phyloP scores from a whole-genome alignment of 805 yeast genomes.

The Pichia scutulata region DNA sequence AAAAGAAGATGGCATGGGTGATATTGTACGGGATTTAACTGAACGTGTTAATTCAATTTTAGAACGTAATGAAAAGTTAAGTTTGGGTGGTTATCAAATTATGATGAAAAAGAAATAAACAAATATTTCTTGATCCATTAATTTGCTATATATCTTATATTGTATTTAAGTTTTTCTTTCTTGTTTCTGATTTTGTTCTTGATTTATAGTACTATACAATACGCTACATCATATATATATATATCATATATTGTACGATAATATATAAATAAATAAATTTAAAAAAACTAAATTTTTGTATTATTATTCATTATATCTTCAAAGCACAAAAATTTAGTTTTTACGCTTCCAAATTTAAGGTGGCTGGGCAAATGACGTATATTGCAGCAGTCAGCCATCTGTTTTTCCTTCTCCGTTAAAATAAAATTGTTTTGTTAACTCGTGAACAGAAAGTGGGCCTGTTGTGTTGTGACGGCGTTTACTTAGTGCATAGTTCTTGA shows the following conservation, averaged over 20 bases:
- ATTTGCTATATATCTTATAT: not conserved
- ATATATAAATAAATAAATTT: not conserved
- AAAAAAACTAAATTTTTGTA: not conserved
- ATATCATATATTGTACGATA: not conserved
- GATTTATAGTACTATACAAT: not conserved
- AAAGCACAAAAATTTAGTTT: not conserved
- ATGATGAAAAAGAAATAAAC: constrained; percentile 11
- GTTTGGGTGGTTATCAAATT: constrained; percentile 62
- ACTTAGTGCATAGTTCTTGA: not conserved
- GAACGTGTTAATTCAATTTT: constrained; percentile 72
- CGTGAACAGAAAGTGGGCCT: too few relatives aligned
- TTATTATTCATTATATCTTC: too few relatives aligned
- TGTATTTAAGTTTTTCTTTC: not conserved
- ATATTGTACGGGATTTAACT: constrained; percentile 74
- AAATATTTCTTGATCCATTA: not conserved
- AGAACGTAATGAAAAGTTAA: constrained; percentile 80
- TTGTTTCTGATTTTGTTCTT: not conserved
- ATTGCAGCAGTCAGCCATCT: not conserved
- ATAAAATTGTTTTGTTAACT: too few relatives aligned
- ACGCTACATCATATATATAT: not conserved
- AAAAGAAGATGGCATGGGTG: constrained; percentile 79
- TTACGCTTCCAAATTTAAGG: not conserved
- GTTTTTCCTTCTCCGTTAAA: too few relatives aligned
- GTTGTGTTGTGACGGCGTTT: too few relatives aligned
- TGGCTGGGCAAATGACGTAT: not conserved